These are phyloP conservation scores for Dendrothele bispora DNA, from an alignment of 768 basidiomycete genomes.

Conservation along the genomic window DNA sequence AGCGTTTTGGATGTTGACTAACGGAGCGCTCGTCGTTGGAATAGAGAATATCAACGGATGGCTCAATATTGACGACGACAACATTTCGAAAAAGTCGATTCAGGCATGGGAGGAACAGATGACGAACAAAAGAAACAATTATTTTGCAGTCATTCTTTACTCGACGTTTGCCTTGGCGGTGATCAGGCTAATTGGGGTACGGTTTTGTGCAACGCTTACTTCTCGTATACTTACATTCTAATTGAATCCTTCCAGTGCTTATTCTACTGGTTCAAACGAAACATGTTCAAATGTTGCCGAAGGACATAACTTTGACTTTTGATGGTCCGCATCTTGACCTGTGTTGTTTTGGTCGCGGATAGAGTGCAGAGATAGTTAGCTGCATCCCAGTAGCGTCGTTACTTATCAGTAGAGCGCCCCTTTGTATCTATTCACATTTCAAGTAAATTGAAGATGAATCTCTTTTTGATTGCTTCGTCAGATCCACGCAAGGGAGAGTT, in stretches of 20 bases:
- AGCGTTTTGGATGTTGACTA: conserved; percentile 68
- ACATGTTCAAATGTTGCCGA: conserved; percentile 60
- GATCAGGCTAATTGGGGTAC: conserved; percentile 60
- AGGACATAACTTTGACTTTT: conserved; percentile 45
- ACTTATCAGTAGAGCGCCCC: too few relatives aligned
- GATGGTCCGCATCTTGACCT: too few relatives aligned
- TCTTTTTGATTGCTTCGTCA: too few relatives aligned
- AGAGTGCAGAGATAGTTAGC: too few relatives aligned
- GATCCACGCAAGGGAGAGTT: too few relatives aligned
- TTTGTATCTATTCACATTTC: too few relatives aligned
- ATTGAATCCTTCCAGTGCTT: conserved; percentile 42
- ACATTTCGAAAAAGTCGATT: conserved; percentile 35
- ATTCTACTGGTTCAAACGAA: conserved; percentile 59
- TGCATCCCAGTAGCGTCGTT: too few relatives aligned
- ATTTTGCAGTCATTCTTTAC: conserved; percentile 63
- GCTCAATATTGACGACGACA: conserved; percentile 25
- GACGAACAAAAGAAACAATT: conserved; percentile 46
- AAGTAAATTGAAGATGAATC: too few relatives aligned
- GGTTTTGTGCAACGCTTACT: too few relatives aligned
- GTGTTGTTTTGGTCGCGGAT: too few relatives aligned
- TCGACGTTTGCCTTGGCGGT: conserved; percentile 57
- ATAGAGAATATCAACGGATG: conserved; percentile 60
- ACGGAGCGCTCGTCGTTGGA: conserved; percentile 55
- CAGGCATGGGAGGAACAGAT: conserved; percentile 29
- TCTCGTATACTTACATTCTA: not conserved